These are phyloP conservation scores for Aureobasidium mangrovei DNA, from an alignment of 2,329 filamentous ascomycete genomes.

Conservation along the genomic window DNA sequence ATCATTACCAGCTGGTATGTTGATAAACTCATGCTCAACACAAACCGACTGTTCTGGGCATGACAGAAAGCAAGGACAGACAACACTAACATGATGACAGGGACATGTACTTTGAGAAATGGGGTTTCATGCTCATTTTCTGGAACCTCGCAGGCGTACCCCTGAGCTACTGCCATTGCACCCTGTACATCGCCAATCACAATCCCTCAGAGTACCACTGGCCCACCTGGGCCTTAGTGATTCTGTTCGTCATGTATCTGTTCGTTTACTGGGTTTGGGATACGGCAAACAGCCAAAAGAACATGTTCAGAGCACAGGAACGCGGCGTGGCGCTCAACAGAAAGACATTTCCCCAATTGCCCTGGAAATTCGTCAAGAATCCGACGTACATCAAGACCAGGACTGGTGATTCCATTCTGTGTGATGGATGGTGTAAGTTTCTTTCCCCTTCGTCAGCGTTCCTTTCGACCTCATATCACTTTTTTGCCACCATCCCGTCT, in stretches of 20 bases:
- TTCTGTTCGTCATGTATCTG: conserved; percentile 7
- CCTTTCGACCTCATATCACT: not conserved
- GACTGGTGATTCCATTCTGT: conserved; percentile 3
- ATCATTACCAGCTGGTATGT: conserved; percentile 70
- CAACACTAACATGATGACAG: not conserved
- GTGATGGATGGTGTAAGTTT: conserved; percentile 10
- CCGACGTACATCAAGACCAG: conserved; percentile 4
- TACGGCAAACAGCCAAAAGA: conserved; percentile 9
- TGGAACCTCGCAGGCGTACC: conserved; percentile 13
- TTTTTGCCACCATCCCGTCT: not conserved
- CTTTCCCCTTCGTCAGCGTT: not conserved
- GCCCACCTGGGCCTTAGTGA: not conserved
- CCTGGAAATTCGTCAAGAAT: conserved; percentile 2
- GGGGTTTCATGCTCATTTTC: conserved; percentile 13
- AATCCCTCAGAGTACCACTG: conserved; percentile 3
- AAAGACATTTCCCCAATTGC: conserved; percentile 10
- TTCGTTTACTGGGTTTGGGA: conserved; percentile 18
- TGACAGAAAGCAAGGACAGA: not conserved
- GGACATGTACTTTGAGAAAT: conserved; percentile 14
- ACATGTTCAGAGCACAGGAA: conserved; percentile 11
- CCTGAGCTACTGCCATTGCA: conserved; percentile 10
- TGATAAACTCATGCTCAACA: not conserved
- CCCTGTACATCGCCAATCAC: conserved; percentile 11
- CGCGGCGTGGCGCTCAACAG: conserved; percentile 1
- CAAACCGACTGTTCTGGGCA: not conserved